A percentile compares a stretch with the other conserved stretches of the same genome.
Evolutionary conservation across 345 rosid species (phyloP).

Genomic region (Camelina neglecta): DNA sequence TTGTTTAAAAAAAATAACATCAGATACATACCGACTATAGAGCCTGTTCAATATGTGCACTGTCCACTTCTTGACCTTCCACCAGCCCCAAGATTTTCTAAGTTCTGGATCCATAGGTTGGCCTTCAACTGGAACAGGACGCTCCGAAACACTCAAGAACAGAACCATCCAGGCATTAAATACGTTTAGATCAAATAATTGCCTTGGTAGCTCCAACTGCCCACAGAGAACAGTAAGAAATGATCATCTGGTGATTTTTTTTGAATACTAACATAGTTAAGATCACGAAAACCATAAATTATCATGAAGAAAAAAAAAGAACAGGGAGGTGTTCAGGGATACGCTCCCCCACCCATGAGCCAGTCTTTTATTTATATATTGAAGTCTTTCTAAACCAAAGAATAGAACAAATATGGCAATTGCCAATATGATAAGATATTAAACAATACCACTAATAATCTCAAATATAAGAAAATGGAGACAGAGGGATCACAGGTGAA

Average conservation of each 20-base stretch:
- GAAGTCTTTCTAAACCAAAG: constrained; percentile 7
- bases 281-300: constrained; percentile 8
- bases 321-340: constrained; percentile 9
- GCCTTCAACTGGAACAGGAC: constrained; percentile 93
- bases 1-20: not conserved
- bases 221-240: constrained; percentile 21
- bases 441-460: constrained; percentile 6
- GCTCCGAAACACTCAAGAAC: constrained; percentile 87
- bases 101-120: constrained; percentile 89
- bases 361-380: constrained; percentile 13
- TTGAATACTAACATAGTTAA: constrained; percentile 3
- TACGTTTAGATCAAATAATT: constrained; percentile 72
- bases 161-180: constrained; percentile 97
- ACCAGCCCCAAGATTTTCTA: constrained; percentile 99
- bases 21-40: constrained; percentile 67
- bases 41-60: constrained; percentile 95
- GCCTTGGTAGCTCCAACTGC: constrained; percentile 97
- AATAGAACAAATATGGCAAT: constrained; percentile 8
- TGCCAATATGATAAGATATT: constrained; percentile 16
- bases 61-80: constrained; percentile 99
- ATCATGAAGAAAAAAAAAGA: constrained; percentile 14
- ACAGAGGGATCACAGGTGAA: constrained; percentile 9
- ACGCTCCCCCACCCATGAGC: constrained; percentile 7
- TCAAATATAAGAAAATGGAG: constrained; percentile 6
- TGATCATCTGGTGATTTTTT: constrained; percentile 22